A percentile compares a stretch with the other conserved stretches of the same genome.
These are phyloP conservation scores for Castanea crenata DNA, from an alignment of 306 rosid species.

Conservation along the genomic window DNA sequence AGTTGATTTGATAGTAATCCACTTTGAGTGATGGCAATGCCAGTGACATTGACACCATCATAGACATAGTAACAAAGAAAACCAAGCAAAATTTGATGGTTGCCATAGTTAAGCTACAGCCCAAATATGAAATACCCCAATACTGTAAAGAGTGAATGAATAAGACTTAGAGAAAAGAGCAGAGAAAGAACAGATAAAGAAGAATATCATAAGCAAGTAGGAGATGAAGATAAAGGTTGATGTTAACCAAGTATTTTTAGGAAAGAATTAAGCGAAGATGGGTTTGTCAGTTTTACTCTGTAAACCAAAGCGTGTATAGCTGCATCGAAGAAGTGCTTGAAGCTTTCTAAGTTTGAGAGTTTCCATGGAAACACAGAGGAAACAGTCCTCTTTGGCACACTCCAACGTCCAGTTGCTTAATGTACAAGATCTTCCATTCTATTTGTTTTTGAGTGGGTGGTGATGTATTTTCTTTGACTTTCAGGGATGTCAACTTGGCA, in stretches of 20 bases:
- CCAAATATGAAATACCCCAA: too few relatives aligned
- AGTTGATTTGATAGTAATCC: slow-evolving; percentile 20
- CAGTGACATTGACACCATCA: slow-evolving; percentile 1
- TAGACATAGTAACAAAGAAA: neutral
- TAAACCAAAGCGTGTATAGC: neutral
- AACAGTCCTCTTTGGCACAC: neutral
- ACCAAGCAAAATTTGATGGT: neutral
- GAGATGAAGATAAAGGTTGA: neutral
- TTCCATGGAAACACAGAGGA: neutral
- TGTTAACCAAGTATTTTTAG: neutral
- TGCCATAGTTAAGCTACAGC: too few relatives aligned
- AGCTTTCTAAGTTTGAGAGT: slow-evolving; percentile 20
- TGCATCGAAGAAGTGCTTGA: neutral
- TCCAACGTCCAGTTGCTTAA: neutral
- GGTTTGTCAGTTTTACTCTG: neutral
- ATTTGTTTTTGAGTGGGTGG: too few relatives aligned
- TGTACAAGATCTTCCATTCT: too few relatives aligned
- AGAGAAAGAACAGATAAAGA: neutral
- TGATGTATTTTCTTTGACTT: too few relatives aligned
- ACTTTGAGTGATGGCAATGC: slow-evolving; percentile 16
- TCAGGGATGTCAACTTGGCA: too few relatives aligned
- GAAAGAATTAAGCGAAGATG: neutral
- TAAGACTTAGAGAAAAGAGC: neutral
- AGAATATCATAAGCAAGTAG: neutral
- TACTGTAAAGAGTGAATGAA: neutral